Conservation (phyloP, 1,139 yeast species). For the Sugiyamaella castrensis region DNA sequence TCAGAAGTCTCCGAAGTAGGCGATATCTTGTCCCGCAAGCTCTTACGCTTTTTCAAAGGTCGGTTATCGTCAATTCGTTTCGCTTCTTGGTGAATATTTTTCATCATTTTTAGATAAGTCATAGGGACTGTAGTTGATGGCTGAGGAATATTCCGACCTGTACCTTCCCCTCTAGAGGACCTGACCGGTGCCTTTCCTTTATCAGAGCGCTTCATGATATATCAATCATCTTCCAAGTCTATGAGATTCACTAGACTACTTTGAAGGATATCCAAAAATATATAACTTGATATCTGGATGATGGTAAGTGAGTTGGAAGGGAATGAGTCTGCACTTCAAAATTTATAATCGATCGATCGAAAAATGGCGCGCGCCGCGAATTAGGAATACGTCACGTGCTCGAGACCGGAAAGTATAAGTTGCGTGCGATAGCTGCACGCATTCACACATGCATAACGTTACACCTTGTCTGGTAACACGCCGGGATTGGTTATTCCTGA, state of each 20-base stretch:
- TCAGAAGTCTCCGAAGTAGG: slow-evolving; percentile 49
- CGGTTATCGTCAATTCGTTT: slow-evolving; percentile 17
- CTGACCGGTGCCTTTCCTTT: slow-evolving; percentile 14
- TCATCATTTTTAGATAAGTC: slow-evolving; percentile 40
- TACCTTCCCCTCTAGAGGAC: not conserved
- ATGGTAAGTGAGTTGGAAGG: no score
- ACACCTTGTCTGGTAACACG: no score
- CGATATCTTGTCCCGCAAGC: slow-evolving; percentile 2
- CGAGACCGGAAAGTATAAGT: no score
- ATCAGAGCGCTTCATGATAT: slow-evolving; percentile 4
- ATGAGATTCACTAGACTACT: not conserved
- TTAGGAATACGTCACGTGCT: no score
- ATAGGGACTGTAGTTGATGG: slow-evolving; percentile 32
- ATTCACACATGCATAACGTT: no score
- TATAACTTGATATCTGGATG: no score
- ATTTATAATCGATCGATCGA: no score
- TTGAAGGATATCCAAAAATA: not conserved
- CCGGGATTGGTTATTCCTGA: no score
- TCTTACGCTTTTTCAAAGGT: slow-evolving; percentile 30
- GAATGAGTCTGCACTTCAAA: no score
- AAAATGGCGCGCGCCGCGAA: no score
- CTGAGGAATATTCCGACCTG: not conserved
- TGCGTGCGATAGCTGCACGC: no score
- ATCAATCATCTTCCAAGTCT: not conserved
- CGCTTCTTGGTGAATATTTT: slow-evolving; percentile 35